Conservation (phyloP, 345 rosid genomes). For the Sonneratia caseolaris region DNA sequence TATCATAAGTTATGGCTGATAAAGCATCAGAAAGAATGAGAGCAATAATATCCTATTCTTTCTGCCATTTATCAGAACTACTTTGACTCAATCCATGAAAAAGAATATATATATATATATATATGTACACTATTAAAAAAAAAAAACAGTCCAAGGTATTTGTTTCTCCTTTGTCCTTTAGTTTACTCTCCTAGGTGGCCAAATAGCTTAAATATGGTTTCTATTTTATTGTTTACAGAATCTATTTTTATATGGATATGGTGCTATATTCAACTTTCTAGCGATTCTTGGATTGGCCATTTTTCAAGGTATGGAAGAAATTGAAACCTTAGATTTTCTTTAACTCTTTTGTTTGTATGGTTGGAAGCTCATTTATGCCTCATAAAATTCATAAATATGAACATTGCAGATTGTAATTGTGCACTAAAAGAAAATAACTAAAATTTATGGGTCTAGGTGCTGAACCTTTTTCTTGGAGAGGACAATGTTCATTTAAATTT, state of each 20-base stretch:
- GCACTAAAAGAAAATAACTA: not conserved
- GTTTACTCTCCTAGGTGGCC: not conserved
- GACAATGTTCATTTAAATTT: not conserved
- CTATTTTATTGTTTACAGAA: conserved; percentile 25
- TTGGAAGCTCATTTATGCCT: not conserved
- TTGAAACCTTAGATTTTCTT: not conserved
- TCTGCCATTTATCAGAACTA: too few relatives aligned
- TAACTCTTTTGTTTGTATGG: not conserved
- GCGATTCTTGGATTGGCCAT: conserved; percentile 31
- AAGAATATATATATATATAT: not conserved
- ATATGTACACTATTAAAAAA: not conserved
- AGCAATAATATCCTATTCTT: not conserved
- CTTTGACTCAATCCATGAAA: not conserved
- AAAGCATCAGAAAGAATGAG: not conserved
- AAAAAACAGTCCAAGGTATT: not conserved
- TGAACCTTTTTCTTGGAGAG: not conserved
- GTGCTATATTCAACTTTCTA: conserved; percentile 50
- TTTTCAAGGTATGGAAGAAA: conserved; percentile 28
- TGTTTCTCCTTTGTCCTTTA: not conserved
- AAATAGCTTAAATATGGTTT: not conserved
- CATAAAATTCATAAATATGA: not conserved
- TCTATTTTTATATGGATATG: conserved; percentile 45
- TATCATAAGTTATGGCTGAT: not conserved
- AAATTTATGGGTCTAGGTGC: not conserved
- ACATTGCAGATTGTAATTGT: not conserved